Evolutionary conservation across 495 filamentous ascomycete species (phyloP), one percentile per base, ranked within the genome.

Genomic region (Aspergillus coremiiformis): DNA sequence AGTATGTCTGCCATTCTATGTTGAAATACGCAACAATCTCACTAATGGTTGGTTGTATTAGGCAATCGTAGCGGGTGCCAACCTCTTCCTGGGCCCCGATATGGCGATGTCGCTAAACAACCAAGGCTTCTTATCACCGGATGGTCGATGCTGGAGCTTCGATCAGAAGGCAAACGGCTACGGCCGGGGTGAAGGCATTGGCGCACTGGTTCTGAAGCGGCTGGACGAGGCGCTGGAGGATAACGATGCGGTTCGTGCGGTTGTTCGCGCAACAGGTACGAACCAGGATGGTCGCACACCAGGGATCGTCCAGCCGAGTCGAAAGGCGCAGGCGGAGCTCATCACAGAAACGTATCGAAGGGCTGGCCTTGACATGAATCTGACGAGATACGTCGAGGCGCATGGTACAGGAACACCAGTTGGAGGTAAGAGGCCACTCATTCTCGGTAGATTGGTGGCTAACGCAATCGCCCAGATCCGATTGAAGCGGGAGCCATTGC

Each of bases 371-470:
- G 55, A 59, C 14, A 60, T 58, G 26, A 39, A 51, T 8, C 55
- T 61, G 0, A 69, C 66, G 1, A 56, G 54, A 0, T 78, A 56
- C 65, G 50, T 66, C 1, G 68, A 72, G 42, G 62, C 62, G 35
- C 71, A 74, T 39, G 68, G 78, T 3, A 84, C 83, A 0, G 83
- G 83, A 27, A 84, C 81, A 27, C 39, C n/a, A 4, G 33, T 33
- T 29, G 51, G 54, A 15, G 45, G 8, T 10, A 29, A n/a, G n/a
- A n/a, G n/a, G n/a, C n/a, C n/a, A n/a, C n/a, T n/a, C n/a, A n/a
- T n/a, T n/a, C n/a, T n/a, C n/a, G n/a, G n/a, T n/a, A n/a, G n/a
- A n/a, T n/a, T n/a, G n/a, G n/a, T n/a, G n/a, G n/a, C n/a, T n/a
- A n/a, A n/a, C n/a, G n/a, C n/a, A n/a, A n/a, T n/a, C n/a, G n/a